Conservation (phyloP, 176 grass and related monocot genomes). For the Avena sativa region DNA sequence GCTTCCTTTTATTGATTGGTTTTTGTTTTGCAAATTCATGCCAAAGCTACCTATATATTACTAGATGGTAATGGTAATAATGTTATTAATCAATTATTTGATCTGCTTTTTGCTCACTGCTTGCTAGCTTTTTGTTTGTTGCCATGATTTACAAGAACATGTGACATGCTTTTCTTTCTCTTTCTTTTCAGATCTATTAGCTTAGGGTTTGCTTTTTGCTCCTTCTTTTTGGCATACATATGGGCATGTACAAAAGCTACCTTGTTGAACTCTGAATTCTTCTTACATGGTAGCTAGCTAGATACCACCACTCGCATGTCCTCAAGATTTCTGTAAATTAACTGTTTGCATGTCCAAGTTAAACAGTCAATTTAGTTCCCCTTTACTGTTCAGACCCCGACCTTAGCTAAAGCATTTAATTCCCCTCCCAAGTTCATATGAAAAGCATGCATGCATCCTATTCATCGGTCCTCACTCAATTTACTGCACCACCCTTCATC, state of each 20-base stretch:
- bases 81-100: constrained; percentile 40
- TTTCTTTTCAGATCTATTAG: constrained; percentile 56
- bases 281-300: constrained; percentile 19
- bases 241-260: constrained; percentile 40
- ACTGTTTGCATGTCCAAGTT: constrained; percentile 42
- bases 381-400: constrained; percentile 34
- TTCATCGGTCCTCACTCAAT: constrained; percentile 1
- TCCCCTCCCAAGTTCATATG: background rate
- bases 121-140: constrained; percentile 48
- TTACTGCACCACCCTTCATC: constrained; percentile 1
- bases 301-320: constrained; percentile 39
- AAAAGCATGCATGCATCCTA: constrained; percentile 16
- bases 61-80: background rate
- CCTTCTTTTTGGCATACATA: constrained; percentile 48
- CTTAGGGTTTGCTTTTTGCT: constrained; percentile 64
- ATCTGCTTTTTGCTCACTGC: constrained; percentile 28
- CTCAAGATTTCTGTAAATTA: constrained; percentile 31
- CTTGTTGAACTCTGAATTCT: constrained; percentile 18
- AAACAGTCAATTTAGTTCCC: constrained; percentile 9
- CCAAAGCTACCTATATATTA: background rate
- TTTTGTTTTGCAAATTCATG: background rate
- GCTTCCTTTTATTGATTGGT: background rate
- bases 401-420: constrained; percentile 36
- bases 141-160: constrained; percentile 48
- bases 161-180: constrained; percentile 30